Base-by-base conservation (phyloP, 2,329 filamentous ascomycete genomes). In the Dothiorella sarmentorum region DNA sequence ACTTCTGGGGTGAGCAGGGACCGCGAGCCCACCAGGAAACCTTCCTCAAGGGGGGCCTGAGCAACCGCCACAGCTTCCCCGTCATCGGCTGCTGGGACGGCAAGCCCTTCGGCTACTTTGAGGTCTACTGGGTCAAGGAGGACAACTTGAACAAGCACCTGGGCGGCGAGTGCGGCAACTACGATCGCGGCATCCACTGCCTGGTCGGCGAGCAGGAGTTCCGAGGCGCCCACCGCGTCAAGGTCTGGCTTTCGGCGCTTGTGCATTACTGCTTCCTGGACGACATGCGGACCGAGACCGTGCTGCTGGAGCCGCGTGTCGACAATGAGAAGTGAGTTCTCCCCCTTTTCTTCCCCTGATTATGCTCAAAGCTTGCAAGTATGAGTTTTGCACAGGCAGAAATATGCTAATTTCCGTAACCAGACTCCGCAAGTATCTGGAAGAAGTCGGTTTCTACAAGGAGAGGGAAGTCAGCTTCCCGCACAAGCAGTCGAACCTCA, bases 101-200 rank as follows among this genome's bases (percentile, higher is more conserved):
- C 10, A 88, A 93, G 61, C 93, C 93, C 0, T 99, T 97, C 75
- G 94, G 91, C 0, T 99, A 95, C 71, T 97, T 99, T 70, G 94
- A 99, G 76, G 82, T 99, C 31, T 99, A 99, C 76, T 99, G 94
- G 93, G 91, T 94, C 3, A 96, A 96, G 68, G 94, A 99, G 70
- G 94, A 97, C 68, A 76, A 80, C 0, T 72, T 99, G 0, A 91
- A 90, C 0, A 82, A 80, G 47, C 80, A 90, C 63, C 73, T 95
- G 3, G 85, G 71, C 0, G 81, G 81, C 20, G 81, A 83, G 3
- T 84, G 86, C 0, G 84, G 82, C 7, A 89, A 96, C 66, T 97
- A 88, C 74, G 93, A 97, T 66, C 81, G 94, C 6, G 94, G 94
- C 0, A 76, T 97, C 17, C 94, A 99, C 68, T 85, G 94, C 11